Evolutionary conservation across 352 stramenopile genomes (phyloP).

Genomic region (Globisporangium radiosum): DNA sequence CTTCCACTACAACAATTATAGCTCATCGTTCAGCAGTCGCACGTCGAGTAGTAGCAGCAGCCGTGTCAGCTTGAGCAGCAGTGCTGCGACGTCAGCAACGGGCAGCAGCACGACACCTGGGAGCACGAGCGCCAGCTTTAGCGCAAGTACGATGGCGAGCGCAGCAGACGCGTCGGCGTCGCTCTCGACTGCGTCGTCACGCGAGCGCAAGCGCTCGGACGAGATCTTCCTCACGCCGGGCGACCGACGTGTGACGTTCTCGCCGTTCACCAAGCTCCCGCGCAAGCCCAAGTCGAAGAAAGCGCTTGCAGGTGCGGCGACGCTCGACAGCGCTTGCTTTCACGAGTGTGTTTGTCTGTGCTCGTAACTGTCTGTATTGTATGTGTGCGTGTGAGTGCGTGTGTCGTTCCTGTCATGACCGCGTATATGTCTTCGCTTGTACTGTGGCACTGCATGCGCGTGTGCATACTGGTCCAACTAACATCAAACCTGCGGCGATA

Average conservation of each 20-base stretch:
- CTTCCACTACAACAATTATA: constrained; percentile 16
- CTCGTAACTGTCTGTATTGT: background rate
- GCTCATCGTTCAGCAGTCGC: constrained; percentile 5
- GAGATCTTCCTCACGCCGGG: constrained; percentile 23
- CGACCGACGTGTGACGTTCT: constrained; percentile 63
- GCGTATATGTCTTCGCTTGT: no score
- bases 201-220: constrained; percentile 18
- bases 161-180: constrained; percentile 2
- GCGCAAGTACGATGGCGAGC: constrained; percentile 4
- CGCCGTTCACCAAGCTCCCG: constrained; percentile 50
- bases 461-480: no score
- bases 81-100: background rate
- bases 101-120: background rate
- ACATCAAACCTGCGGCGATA: no score
- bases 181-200: constrained; percentile 8
- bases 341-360: background rate
- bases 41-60: background rate
- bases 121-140: constrained; percentile 5
- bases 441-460: no score
- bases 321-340: background rate
- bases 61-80: background rate
- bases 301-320: constrained; percentile 5
- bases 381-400: background rate
- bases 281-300: constrained; percentile 12
- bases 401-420: background rate